Evolutionary conservation across 2,329 filamentous ascomycete genomes (phyloP).

Genomic region (Colletotrichum theobromicola): DNA sequence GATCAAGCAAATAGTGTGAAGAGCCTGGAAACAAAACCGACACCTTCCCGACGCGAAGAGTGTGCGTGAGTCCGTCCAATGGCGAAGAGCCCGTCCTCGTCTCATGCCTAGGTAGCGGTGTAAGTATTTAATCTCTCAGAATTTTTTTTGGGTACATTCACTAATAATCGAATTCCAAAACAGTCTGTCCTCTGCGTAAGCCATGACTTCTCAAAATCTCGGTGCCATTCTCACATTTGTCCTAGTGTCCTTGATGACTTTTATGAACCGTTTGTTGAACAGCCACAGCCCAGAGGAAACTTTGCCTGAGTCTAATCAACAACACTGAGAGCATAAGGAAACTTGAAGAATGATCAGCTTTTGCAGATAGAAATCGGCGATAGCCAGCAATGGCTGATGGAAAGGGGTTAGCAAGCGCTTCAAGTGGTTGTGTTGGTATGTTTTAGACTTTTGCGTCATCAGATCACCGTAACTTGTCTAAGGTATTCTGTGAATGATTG

Average conservation of each 20-base stretch:
- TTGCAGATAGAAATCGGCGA: no score
- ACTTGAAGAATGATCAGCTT: no score
- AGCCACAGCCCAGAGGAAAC: no score
- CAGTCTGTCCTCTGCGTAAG: background rate
- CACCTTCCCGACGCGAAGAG: background rate
- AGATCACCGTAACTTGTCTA: background rate
- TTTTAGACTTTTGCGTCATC: background rate
- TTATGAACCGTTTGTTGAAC: no score
- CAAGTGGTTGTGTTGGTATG: background rate
- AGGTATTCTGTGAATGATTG: no score
- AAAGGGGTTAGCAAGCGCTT: background rate
- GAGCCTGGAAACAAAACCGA: background rate
- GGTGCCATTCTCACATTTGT: background rate
- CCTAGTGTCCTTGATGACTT: background rate
- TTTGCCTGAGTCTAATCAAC: no score
- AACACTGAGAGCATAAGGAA: no score
- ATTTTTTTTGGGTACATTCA: no score
- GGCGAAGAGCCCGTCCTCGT: background rate
- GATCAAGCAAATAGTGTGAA: background rate
- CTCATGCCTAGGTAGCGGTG: background rate
- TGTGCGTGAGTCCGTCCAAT: background rate
- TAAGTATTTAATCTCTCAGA: fast-evolving
- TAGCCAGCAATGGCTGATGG: no score
- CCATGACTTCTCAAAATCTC: background rate
- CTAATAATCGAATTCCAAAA: background rate